Evolutionary conservation across 257 asterid species (phyloP).

Genomic region (Salvia splendens): DNA sequence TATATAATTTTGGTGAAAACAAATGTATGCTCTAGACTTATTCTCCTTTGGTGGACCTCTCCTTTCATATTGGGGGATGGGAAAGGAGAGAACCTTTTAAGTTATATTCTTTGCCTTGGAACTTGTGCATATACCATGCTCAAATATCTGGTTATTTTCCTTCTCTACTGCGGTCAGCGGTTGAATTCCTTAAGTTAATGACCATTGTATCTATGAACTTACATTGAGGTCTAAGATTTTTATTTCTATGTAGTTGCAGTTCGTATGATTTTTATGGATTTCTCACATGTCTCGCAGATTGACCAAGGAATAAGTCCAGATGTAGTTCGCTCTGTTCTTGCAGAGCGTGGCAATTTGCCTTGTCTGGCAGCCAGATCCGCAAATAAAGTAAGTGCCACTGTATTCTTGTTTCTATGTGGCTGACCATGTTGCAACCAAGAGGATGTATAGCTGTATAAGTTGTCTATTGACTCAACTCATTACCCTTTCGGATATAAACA

Average conservation of each 20-base stretch:
- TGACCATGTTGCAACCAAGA: slow-evolving; percentile 16
- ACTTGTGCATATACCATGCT: neutral
- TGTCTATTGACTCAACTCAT: neutral
- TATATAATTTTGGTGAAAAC: slow-evolving; percentile 1
- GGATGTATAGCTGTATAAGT: neutral
- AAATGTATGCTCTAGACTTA: neutral
- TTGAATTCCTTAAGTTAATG: slow-evolving; percentile 3
- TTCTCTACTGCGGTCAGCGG: neutral
- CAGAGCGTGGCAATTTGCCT: slow-evolving; percentile 82
- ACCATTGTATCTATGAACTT: slow-evolving; percentile 17
- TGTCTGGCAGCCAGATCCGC: slow-evolving; percentile 79
- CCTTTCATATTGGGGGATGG: neutral
- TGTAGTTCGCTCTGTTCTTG: slow-evolving; percentile 84
- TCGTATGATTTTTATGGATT: slow-evolving; percentile 27
- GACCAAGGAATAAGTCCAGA: slow-evolving; percentile 86
- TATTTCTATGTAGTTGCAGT: slow-evolving; percentile 2
- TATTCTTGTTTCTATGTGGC: slow-evolving; percentile 13
- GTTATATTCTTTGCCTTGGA: slow-evolving; percentile 5
- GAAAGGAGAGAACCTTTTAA: neutral
- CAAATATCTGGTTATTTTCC: slow-evolving; percentile 9
- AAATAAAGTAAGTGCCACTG: slow-evolving; percentile 49
- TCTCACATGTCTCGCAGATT: slow-evolving; percentile 54
- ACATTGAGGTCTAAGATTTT: slow-evolving; percentile 3
- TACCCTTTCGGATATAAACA: neutral
- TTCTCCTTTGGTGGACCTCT: slow-evolving; percentile 12